These are phyloP conservation scores for Barnettozyma sp. DNA, from an alignment of 805 yeast genomes.

Conservation along the genomic window DNA sequence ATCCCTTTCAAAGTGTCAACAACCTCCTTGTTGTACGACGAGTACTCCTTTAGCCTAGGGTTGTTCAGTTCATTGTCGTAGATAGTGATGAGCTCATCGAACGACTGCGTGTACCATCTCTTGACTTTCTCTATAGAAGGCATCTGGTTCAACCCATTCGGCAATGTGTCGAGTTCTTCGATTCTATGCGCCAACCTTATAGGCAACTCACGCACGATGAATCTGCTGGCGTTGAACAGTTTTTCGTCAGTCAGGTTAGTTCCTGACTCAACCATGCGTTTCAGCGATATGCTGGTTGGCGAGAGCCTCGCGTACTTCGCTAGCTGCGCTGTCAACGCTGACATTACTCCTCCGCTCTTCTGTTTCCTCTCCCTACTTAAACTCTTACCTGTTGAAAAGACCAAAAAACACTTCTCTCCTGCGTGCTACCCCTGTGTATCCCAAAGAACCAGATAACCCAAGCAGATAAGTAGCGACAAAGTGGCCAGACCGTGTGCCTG, in stretches of 20 bases:
- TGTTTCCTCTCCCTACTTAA: no score
- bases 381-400: no score
- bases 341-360: conserved; percentile 4
- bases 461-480: no score
- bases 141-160: conserved; percentile 64
- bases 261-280: conserved; percentile 92
- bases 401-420: no score
- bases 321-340: conserved; percentile 21
- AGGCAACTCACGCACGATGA: conserved; percentile 80
- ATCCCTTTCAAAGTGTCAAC: conserved; percentile 61
- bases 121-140: conserved; percentile 71
- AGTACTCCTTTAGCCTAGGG: conserved; percentile 47
- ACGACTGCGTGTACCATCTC: conserved; percentile 88
- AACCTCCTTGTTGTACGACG: conserved; percentile 61
- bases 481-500: no score
- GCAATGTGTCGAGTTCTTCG: conserved; percentile 74
- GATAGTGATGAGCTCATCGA: conserved; percentile 69
- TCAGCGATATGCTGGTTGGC: conserved; percentile 75
- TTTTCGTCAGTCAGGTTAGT: conserved; percentile 72
- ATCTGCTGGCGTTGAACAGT: conserved; percentile 74
- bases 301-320: conserved; percentile 56
- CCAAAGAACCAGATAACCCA: no score
- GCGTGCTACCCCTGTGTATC: no score
- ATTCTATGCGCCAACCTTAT: conserved; percentile 82
- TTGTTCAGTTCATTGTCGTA: conserved; percentile 11